phyloP scores from a whole-genome alignment of 1,284 basidiomycete genomes.

The Leccinum fallax region DNA sequence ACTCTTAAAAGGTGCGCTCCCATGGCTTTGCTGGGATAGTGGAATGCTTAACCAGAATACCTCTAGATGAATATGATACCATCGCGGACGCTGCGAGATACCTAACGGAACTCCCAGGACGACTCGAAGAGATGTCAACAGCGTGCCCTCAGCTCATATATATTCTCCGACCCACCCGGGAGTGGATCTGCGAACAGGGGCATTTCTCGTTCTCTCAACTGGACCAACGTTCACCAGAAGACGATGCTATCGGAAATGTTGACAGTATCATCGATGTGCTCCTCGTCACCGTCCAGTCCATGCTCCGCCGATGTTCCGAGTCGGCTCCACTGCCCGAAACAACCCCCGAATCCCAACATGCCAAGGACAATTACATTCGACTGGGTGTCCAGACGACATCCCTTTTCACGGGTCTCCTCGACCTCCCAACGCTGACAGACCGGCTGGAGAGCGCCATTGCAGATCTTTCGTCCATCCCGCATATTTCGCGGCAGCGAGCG shows the following conservation, averaged over 20 bases:
- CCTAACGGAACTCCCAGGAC: constrained; percentile 26
- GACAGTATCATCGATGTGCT: constrained; percentile 60
- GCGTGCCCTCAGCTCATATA: constrained; percentile 34
- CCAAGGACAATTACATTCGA: constrained; percentile 45
- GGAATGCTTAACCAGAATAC: neutral
- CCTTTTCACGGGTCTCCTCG: constrained; percentile 46
- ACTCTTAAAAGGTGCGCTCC: constrained; percentile 36
- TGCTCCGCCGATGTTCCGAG: constrained; percentile 47
- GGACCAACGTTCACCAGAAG: neutral
- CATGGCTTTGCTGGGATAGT: neutral
- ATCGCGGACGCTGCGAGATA: constrained; percentile 24
- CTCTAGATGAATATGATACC: constrained; percentile 28
- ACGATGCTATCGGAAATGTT: neutral
- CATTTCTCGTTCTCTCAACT: constrained; percentile 25
- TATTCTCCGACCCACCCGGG: constrained; percentile 27
- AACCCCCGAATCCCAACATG: constrained; percentile 10
- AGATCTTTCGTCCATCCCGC: constrained; percentile 38
- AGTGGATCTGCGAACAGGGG: constrained; percentile 37
- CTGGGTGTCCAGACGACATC: constrained; percentile 40
- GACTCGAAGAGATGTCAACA: constrained; percentile 31
- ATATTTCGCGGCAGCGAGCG: constrained; percentile 26
- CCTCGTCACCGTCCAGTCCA: constrained; percentile 63
- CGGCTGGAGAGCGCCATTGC: constrained; percentile 35
- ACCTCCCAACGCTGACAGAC: constrained; percentile 42
- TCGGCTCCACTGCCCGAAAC: constrained; percentile 8